These are phyloP conservation scores for Aspergillus costaricaensis DNA, from an alignment of 2,329 filamentous ascomycete species.

Conservation along the genomic window DNA sequence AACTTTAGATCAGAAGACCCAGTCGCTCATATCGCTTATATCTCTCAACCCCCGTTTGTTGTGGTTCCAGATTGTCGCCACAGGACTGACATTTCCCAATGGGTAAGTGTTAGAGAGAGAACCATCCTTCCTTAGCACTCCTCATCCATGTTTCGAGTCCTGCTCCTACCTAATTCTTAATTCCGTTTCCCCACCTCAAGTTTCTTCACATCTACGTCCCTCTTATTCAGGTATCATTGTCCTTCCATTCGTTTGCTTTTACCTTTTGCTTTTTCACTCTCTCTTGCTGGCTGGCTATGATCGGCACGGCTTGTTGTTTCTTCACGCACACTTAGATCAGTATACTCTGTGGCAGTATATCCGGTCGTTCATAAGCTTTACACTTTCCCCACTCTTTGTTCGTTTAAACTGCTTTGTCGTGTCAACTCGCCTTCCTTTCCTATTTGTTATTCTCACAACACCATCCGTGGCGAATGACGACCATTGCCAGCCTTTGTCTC, in stretches of 20 bases:
- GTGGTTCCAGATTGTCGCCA: slow-evolving; percentile 17
- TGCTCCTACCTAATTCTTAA: slow-evolving; percentile 9
- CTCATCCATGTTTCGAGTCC: slow-evolving; percentile 6
- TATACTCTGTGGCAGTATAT: neutral
- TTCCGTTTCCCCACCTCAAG: slow-evolving; percentile 4
- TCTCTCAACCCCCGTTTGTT: neutral
- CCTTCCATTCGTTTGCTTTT: slow-evolving; percentile 16
- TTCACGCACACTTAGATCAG: neutral
- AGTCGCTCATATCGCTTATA: neutral
- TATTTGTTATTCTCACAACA: slow-evolving; percentile 6
- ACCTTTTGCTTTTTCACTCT: neutral
- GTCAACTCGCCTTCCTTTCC: slow-evolving; percentile 1
- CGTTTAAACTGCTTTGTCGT: neutral
- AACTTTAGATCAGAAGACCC: slow-evolving; percentile 2
- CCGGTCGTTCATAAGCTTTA: neutral
- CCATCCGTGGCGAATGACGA: neutral
- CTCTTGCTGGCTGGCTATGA: neutral
- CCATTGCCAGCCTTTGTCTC: neutral
- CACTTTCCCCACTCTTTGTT: neutral
- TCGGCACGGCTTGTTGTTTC: slow-evolving; percentile 3
- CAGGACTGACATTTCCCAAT: slow-evolving; percentile 20
- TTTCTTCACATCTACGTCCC: slow-evolving; percentile 3
- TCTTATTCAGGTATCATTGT: slow-evolving; percentile 3
- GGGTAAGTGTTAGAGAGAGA: slow-evolving; percentile 21
- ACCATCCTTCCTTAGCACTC: slow-evolving; percentile 9